These are phyloP conservation scores for Uncinocarpus reesii DNA, from an alignment of 2,329 filamentous ascomycete genomes.

Conservation along the genomic window DNA sequence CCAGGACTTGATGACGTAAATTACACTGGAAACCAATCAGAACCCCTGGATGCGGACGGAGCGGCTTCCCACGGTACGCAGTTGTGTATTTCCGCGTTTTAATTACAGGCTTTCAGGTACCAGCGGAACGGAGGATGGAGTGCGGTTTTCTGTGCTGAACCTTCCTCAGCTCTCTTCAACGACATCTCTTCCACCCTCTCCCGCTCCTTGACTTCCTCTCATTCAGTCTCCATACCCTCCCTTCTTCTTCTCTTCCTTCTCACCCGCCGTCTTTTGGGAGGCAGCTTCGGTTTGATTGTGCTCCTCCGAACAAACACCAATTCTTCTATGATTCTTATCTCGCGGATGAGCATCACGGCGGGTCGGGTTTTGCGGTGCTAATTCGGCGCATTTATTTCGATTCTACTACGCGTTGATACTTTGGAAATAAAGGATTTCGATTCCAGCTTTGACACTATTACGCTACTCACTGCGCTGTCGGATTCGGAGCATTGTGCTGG, in stretches of 20 bases:
- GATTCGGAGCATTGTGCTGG: slow-evolving; percentile 4
- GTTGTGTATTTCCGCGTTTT: not conserved
- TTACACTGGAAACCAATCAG: not conserved
- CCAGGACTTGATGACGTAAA: slow-evolving; percentile 8
- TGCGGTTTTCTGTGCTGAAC: not conserved
- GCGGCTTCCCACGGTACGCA: not conserved
- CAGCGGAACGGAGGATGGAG: no score
- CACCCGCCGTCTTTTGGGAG: slow-evolving; percentile 1
- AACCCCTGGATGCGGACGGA: not conserved
- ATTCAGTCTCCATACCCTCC: not conserved
- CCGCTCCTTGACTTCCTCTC: slow-evolving; percentile 7
- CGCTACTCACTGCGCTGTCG: not conserved
- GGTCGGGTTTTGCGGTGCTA: slow-evolving; percentile 5
- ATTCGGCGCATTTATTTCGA: slow-evolving; percentile 1
- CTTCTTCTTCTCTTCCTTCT: slow-evolving; percentile 9
- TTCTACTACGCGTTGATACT: not conserved
- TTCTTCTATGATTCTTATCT: not conserved
- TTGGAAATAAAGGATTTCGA: not conserved
- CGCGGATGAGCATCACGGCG: not conserved
- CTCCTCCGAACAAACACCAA: slow-evolving; percentile 6
- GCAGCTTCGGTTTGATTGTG: not conserved
- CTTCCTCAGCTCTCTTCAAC: slow-evolving; percentile 1
- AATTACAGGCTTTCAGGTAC: not conserved
- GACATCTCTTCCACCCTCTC: slow-evolving; percentile 8
- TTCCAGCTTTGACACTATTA: not conserved